Base-by-base conservation (phyloP, 768 basidiomycete species). In the Kwoniella botswanensis region DNA sequence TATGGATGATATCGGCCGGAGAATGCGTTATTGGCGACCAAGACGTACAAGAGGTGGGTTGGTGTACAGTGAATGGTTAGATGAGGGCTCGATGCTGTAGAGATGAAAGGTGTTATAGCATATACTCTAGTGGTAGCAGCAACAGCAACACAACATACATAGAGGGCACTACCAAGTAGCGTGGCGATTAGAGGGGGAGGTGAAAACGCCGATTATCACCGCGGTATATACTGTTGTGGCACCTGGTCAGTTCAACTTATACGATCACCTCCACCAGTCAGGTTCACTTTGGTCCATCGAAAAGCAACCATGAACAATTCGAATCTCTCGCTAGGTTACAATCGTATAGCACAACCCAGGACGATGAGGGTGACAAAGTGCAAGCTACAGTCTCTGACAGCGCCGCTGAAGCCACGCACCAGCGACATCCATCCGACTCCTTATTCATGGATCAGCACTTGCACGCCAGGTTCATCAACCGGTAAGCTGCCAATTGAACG, bases 391-490 rank as follows among this genome's bases (percentile, higher is more conserved):
- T 65, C 59, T 5, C 26, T 66, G 3, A 41, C 67, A 13, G 35
- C 59, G 65, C 3, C 67, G 56, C 17, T 69, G 41, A 68, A 50
- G 12, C 67, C 67, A 22, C 22, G 67, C n/a, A 56, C 65, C 7
- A 74, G 70, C 4, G 63, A 21, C 0, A 57, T 59, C 41, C 57
- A 66, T 13, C 78, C 76, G 0, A 70, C 76, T 0, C 76, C 78
- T 18, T 80, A 78, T 58, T 71, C 76, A 42, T 80, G 79, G 79
- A 65, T 78, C 52, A 71, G 65, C 22, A 53, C 35, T 15, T 65
- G 50, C 18, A 62, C 50, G 21, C 59, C 72, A 9, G 67, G 71
- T 11, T 65, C 74, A 41, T 73, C 74, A 4, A 62, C 69, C 50
- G 71, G 65, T 61, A 26, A 52, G 62, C 18, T 52, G 26, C 26